phyloP scores from a whole-genome alignment of 2,329 filamentous ascomycete genomes.

The Aspergillus sp. region DNA sequence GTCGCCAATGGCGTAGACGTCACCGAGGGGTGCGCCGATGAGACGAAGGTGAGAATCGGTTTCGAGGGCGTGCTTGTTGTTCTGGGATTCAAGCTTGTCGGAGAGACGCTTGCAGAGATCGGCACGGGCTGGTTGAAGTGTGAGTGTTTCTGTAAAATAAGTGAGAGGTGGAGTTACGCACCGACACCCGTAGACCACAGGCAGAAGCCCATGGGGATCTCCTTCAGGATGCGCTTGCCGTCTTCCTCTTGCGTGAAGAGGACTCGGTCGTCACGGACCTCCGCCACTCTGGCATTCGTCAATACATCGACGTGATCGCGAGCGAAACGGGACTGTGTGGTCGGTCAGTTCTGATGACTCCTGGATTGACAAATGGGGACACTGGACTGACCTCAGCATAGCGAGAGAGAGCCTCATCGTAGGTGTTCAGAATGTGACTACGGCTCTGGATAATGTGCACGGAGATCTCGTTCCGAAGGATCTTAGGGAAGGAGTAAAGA shows the following conservation, averaged over 20 bases:
- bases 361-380: neutral
- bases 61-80: slow-evolving; percentile 87
- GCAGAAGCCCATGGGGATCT: slow-evolving; percentile 93
- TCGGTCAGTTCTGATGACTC: slow-evolving; percentile 8
- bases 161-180: slow-evolving; percentile 30
- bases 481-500: slow-evolving; percentile 76
- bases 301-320: slow-evolving; percentile 90
- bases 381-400: slow-evolving; percentile 70
- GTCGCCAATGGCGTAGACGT: slow-evolving; percentile 95
- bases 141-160: slow-evolving; percentile 4
- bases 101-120: slow-evolving; percentile 76
- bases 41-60: slow-evolving; percentile 92
- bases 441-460: slow-evolving; percentile 96
- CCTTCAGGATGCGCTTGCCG: slow-evolving; percentile 78
- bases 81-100: slow-evolving; percentile 74
- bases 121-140: slow-evolving; percentile 62
- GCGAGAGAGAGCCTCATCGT: slow-evolving; percentile 88
- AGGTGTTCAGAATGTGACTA: slow-evolving; percentile 94
- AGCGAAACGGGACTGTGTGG: slow-evolving; percentile 68
- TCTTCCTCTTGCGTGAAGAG: slow-evolving; percentile 83
- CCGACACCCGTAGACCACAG: slow-evolving; percentile 94
- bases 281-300: slow-evolving; percentile 90
- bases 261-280: slow-evolving; percentile 80
- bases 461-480: slow-evolving; percentile 95
- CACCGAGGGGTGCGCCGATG: slow-evolving; percentile 83